Conservation (phyloP, 495 filamentous ascomycete genomes). For the Aspergillus hancockii region DNA sequence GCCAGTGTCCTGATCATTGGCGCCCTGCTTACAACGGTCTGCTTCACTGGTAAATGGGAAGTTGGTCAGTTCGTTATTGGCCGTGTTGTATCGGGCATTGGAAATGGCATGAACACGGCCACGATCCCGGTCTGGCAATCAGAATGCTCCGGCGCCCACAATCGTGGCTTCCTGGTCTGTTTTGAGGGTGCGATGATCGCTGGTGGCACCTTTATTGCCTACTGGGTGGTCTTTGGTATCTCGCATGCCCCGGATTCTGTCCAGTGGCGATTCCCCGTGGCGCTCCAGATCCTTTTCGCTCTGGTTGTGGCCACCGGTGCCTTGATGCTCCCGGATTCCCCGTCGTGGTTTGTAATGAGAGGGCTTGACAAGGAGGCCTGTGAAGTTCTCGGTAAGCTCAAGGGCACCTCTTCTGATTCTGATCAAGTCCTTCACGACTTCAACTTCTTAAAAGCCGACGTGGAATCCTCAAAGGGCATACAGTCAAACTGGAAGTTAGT, state of each 20-base stretch:
- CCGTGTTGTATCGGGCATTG: slow-evolving; percentile 47
- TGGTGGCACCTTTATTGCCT: slow-evolving; percentile 39
- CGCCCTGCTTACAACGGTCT: slow-evolving; percentile 48
- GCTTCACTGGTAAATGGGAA: slow-evolving; percentile 32
- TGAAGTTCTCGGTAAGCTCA: slow-evolving; percentile 24
- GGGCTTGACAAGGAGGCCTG: slow-evolving; percentile 14
- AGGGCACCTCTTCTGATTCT: slow-evolving; percentile 20
- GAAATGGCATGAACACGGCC: slow-evolving; percentile 43
- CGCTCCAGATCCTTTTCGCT: slow-evolving; percentile 47
- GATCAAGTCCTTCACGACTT: slow-evolving; percentile 29
- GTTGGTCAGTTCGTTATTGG: slow-evolving; percentile 60
- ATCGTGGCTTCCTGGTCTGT: slow-evolving; percentile 36
- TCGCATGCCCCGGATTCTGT: slow-evolving; percentile 34
- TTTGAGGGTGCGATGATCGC: slow-evolving; percentile 52
- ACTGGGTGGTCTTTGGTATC: slow-evolving; percentile 44
- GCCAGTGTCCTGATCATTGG: slow-evolving; percentile 52
- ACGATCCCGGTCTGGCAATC: slow-evolving; percentile 51
- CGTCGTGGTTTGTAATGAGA: slow-evolving; percentile 24
- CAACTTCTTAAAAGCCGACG: slow-evolving; percentile 31
- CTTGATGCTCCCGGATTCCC: slow-evolving; percentile 49
- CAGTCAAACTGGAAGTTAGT: not conserved
- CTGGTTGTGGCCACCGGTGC: slow-evolving; percentile 26
- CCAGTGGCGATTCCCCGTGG: slow-evolving; percentile 48
- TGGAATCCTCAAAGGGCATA: slow-evolving; percentile 16
- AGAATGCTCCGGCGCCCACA: slow-evolving; percentile 36